Evolutionary conservation across 305 asterid genomes (phyloP).

Genomic region (Withania somnifera): DNA sequence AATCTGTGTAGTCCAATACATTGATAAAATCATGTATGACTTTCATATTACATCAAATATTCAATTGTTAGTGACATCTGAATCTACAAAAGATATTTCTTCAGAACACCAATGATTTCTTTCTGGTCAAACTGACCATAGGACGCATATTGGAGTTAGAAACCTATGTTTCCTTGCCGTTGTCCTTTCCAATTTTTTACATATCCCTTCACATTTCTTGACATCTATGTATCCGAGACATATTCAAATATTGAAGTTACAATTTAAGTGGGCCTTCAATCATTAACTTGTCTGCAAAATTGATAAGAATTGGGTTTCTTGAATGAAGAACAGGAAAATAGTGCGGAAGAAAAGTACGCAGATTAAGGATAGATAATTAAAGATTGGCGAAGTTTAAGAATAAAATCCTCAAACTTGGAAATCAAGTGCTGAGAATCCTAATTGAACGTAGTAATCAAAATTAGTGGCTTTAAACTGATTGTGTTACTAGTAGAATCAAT

Average conservation of each 20-base stretch:
- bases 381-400: neutral
- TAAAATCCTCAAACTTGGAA: neutral
- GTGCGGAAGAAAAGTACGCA: neutral
- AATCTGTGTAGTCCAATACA: neutral
- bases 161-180: neutral
- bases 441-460: no score
- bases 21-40: neutral
- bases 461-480: neutral
- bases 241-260: neutral
- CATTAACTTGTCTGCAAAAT: neutral
- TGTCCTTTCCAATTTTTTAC: neutral
- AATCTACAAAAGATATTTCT: neutral
- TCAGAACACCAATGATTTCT: neutral
- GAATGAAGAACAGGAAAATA: neutral
- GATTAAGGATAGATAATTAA: neutral
- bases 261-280: neutral
- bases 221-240: neutral
- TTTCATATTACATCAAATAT: neutral
- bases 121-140: neutral
- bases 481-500: neutral
- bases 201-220: neutral
- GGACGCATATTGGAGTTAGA: neutral
- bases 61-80: neutral
- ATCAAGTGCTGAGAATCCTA: neutral
- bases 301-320: neutral